Percentiles rank a stretch among this genome's conserved stretches.
Conservation (phyloP, 2,329 filamentous ascomycete species). For the Penicillium sp. region DNA sequence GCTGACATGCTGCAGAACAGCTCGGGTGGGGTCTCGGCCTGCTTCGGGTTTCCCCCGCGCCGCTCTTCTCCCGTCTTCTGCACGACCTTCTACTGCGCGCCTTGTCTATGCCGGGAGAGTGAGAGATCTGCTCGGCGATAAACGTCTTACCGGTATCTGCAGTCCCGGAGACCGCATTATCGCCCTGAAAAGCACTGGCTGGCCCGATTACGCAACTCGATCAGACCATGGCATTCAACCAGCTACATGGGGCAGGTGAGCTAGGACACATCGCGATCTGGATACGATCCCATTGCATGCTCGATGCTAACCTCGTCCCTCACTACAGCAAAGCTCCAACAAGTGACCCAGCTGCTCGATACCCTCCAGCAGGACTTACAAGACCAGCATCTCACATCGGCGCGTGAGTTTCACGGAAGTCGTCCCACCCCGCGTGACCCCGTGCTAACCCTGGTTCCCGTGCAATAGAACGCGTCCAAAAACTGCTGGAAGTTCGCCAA, state of each 20-base stretch:
- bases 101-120: background rate
- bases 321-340: conserved; percentile 66
- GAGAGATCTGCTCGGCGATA: background rate
- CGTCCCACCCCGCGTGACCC: background rate
- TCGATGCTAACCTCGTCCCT: background rate
- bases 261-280: background rate
- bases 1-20: too few relatives aligned
- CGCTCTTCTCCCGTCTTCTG: conserved; percentile 4
- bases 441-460: conserved; percentile 4
- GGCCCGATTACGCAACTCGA: background rate
- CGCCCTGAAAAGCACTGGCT: background rate
- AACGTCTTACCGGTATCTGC: background rate
- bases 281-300: background rate
- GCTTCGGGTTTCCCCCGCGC: conserved; percentile 16
- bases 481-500: conserved; percentile 71
- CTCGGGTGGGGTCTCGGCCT: conserved; percentile 4
- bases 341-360: conserved; percentile 68
- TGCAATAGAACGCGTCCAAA: conserved; percentile 40
- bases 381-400: conserved; percentile 60
- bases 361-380: conserved; percentile 66
- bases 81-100: background rate
- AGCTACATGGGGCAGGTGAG: conserved; percentile 34
- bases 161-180: background rate
- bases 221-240: conserved; percentile 29
- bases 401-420: conserved; percentile 55